phyloP scores from a whole-genome alignment of 768 basidiomycete species.

The Tulasnella sp. region DNA sequence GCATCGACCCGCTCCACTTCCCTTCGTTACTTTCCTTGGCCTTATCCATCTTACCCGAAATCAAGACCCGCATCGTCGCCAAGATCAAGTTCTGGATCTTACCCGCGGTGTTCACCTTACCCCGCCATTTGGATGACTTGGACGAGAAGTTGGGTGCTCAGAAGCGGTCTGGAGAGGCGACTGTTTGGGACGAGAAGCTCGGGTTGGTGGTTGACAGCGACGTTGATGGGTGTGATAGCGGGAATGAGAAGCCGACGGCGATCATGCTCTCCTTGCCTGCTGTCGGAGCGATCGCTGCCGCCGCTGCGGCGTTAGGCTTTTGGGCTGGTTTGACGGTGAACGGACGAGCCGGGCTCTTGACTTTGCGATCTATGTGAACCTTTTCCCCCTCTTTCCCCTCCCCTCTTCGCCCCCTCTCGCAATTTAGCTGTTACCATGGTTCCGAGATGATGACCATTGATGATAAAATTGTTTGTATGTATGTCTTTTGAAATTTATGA shows the following conservation, averaged over 20 bases:
- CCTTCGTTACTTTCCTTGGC: slow-evolving; percentile 19
- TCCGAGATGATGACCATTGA: not conserved
- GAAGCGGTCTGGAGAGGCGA: not conserved
- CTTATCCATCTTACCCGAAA: slow-evolving; percentile 18
- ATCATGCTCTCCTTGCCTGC: not conserved
- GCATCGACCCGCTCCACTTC: slow-evolving; percentile 22
- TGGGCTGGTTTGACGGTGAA: slow-evolving; percentile 2
- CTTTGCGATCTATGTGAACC: not conserved
- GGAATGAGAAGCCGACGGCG: not conserved
- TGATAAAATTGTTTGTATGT: not conserved
- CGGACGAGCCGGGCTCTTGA: not conserved
- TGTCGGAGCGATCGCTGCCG: slow-evolving; percentile 2
- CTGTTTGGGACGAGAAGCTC: not conserved
- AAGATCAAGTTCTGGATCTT: slow-evolving; percentile 5
- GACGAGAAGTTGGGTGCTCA: not conserved
- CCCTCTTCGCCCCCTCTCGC: not conserved
- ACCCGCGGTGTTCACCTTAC: not conserved
- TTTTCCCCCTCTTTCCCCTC: not conserved
- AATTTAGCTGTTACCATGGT: not conserved
- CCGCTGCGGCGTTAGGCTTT: slow-evolving; percentile 12
- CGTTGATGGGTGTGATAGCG: not conserved
- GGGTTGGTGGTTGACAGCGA: not conserved
- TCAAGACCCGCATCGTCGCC: slow-evolving; percentile 8
- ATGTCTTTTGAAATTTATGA: not conserved
- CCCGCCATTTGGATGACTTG: not conserved